Base-by-base conservation (phyloP, 2,329 filamentous ascomycete genomes). In the Pochonia chlamydosporia region DNA sequence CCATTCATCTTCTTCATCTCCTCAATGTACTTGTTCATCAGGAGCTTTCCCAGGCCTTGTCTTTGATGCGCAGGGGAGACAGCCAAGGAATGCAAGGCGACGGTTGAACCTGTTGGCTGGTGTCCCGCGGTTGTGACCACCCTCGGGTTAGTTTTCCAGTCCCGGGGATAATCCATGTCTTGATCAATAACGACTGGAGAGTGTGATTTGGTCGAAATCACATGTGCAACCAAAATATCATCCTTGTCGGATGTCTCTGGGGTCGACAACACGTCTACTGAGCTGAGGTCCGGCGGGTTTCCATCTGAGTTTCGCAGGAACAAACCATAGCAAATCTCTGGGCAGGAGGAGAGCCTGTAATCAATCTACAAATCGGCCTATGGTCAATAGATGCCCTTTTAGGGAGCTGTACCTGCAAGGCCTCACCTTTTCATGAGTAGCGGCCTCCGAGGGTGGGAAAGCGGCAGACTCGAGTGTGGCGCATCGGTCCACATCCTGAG, bases 51-150 rank as follows among this genome's bases (percentile, higher is more conserved):
- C 1, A 63, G 48, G 1, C 61, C 61, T 3, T 28, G 44, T 31
- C 52, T 54, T 40, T 63, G 61, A 14, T 52, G 51, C 0, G 50
- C 21, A 0, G 61, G 61, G 2, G 50, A 49, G 1, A 63, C 60
- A 2, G 61, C 61, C 16, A 63, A 48, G 1, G 61, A 50, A 40
- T 63, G 61, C 7, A 63, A 46, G 21, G 60, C 49, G n/a, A 63
- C 56, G 0, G 60, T 63, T 28, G 43, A 54, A 11, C 61, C 61
- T 5, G 55, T 20, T 11, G 52, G 53, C 3, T 54, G 47, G 11
- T 63, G 56, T 0, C 61, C 61, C 2, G 59, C 52, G 1, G 47
- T 43, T 14, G 50, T 46, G 2, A 46, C 43, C 0, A 46, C 51
- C 2, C 52, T 40, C 0, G 56, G 49, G 3, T 55, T 28, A 2